Evolutionary conservation across 345 rosid species (phyloP).

Genomic region (Triadica sebifera): DNA sequence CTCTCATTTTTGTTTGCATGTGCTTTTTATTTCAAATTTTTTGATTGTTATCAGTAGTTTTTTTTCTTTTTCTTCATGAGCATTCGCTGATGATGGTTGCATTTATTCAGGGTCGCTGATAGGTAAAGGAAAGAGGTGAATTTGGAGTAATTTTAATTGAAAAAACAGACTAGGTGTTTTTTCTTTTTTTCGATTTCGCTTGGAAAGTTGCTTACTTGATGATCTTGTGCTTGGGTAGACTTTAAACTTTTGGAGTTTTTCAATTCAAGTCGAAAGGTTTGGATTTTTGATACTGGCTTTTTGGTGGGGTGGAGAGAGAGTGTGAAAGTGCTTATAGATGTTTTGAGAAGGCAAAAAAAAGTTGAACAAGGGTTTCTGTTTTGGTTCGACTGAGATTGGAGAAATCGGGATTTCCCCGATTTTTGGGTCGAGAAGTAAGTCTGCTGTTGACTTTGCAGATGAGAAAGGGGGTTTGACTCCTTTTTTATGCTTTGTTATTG

Average conservation of each 20-base stretch:
- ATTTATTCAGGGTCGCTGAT: constrained; percentile 9
- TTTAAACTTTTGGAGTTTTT: constrained; percentile 24
- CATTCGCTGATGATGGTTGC: constrained; percentile 21
- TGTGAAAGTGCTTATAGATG: not conserved
- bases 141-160: constrained; percentile 4
- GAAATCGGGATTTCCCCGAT: constrained; percentile 21
- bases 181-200: not conserved
- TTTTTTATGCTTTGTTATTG: constrained; percentile 14
- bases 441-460: constrained; percentile 18
- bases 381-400: constrained; percentile 24
- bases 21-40: constrained; percentile 16
- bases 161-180: constrained; percentile 14
- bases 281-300: constrained; percentile 24
- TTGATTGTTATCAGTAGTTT: constrained; percentile 13
- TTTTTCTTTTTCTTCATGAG: constrained; percentile 17
- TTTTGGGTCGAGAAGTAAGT: constrained; percentile 26
- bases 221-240: constrained; percentile 23
- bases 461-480: constrained; percentile 17
- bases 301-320: not conserved
- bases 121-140: constrained; percentile 15
- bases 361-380: constrained; percentile 18
- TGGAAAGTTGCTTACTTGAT: constrained; percentile 14
- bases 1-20: constrained; percentile 18
- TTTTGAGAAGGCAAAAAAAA: constrained; percentile 18
- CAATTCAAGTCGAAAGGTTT: constrained; percentile 24